A percentile compares a stretch with the other conserved stretches of the same genome.
Evolutionary conservation across 345 rosid species (phyloP).

Genomic region (Erysimum cheiranthoides): DNA sequence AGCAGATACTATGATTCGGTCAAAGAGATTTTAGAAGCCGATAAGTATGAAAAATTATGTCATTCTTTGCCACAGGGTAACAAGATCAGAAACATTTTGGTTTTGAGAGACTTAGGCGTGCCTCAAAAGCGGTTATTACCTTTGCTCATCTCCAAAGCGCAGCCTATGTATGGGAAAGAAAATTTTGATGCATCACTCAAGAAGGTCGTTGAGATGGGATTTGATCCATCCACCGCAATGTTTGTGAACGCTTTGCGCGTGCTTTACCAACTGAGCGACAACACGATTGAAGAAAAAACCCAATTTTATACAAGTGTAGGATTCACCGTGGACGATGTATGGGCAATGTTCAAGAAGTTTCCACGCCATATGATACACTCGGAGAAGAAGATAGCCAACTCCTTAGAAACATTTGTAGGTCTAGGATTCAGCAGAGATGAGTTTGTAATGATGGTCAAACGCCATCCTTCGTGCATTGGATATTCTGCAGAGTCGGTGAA

Average conservation of each 20-base stretch:
- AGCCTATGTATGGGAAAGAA: background rate
- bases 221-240: slow-evolving; percentile 33
- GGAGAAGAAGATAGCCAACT: slow-evolving; percentile 1
- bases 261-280: background rate
- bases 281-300: slow-evolving; percentile 21
- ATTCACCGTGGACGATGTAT: slow-evolving; percentile 32
- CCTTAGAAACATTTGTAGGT: slow-evolving; percentile 38
- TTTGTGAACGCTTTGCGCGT: slow-evolving; percentile 36
- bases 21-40: background rate
- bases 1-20: slow-evolving; percentile 25
- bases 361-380: slow-evolving; percentile 26
- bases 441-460: slow-evolving; percentile 1
- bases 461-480: background rate
- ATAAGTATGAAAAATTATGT: background rate
- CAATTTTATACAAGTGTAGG: slow-evolving; percentile 31
- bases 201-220: slow-evolving; percentile 31
- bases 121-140: slow-evolving; percentile 16
- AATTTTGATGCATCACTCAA: slow-evolving; percentile 28
- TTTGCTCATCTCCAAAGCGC: background rate
- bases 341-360: slow-evolving; percentile 34
- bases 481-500: background rate
- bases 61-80: background rate
- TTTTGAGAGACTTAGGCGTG: slow-evolving; percentile 38
- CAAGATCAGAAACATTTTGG: slow-evolving; percentile 13
- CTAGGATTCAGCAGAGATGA: slow-evolving; percentile 30